A percentile compares a stretch with the other conserved stretches of the same genome.
Conservation (phyloP, 768 basidiomycete species). For the Rhizopogon sp. region DNA sequence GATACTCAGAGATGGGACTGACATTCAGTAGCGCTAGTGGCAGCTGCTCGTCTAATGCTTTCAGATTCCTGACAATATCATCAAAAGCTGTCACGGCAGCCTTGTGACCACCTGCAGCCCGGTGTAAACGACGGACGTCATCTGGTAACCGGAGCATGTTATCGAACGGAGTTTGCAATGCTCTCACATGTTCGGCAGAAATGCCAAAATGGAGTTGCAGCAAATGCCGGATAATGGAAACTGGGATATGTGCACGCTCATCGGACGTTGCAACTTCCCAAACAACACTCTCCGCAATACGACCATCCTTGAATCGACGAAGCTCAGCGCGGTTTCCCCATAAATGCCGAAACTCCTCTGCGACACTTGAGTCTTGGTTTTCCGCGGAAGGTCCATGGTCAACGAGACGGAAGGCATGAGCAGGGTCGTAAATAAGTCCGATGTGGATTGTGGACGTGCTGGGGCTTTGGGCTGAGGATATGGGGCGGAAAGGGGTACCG, state of each 20-base stretch:
- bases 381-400: constrained; percentile 87
- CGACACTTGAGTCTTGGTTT: constrained; percentile 44
- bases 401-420: constrained; percentile 77
- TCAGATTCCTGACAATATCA: constrained; percentile 67
- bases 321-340: constrained; percentile 95
- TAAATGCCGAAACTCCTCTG: constrained; percentile 66
- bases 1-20: constrained; percentile 62
- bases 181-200: constrained; percentile 40
- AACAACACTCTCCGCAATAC: constrained; percentile 90
- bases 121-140: constrained; percentile 37
- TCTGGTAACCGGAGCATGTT: constrained; percentile 54
- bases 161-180: constrained; percentile 60
- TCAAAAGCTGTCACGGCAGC: constrained; percentile 78
- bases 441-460: constrained; percentile 51
- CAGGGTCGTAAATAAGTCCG: constrained; percentile 70
- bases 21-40: constrained; percentile 77
- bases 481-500: constrained; percentile 37
- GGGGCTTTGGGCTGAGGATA: constrained; percentile 53
- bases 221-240: constrained; percentile 68
- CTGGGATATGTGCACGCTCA: constrained; percentile 74
- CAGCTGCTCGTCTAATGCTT: constrained; percentile 62
- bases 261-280: constrained; percentile 86
- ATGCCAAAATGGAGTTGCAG: constrained; percentile 77
- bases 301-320: constrained; percentile 92
- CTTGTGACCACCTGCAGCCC: constrained; percentile 54